phyloP scores from a whole-genome alignment of 768 basidiomycete species.

The Tricholoma flavovirens region DNA sequence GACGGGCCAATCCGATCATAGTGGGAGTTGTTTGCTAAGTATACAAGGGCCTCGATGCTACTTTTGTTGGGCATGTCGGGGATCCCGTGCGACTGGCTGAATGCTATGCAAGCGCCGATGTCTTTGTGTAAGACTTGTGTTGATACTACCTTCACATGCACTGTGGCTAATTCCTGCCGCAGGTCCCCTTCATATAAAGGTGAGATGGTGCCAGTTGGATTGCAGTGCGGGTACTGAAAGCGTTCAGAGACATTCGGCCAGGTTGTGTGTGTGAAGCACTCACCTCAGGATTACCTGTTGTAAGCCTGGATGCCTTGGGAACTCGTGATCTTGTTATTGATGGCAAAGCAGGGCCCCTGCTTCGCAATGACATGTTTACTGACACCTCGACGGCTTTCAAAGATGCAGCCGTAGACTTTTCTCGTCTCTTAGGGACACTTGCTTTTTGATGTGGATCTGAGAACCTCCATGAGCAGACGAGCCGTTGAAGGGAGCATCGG shows the following conservation, averaged over 20 bases:
- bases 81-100: not conserved
- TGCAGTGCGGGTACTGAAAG: not conserved
- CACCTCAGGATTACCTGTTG: not conserved
- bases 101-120: not conserved
- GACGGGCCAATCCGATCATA: not conserved
- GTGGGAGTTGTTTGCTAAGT: not conserved
- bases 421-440: not conserved
- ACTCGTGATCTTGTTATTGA: not conserved
- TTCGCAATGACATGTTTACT: not conserved
- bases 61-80: not conserved
- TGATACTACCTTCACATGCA: not conserved
- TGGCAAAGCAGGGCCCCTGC: not conserved
- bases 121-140: not conserved
- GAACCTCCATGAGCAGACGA: not conserved
- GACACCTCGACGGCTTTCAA: not conserved
- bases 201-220: not conserved
- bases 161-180: not conserved
- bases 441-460: not conserved
- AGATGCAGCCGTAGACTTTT: not conserved
- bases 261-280: not conserved
- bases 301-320: not conserved
- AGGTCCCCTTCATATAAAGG: not conserved
- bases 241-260: not conserved
- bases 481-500: not conserved
- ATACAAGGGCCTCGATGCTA: not conserved